Evolutionary conservation across 2,329 filamentous ascomycete genomes (phyloP), one percentile per base, ranked within the genome.

Genomic region (Fusarium subtropicale): DNA sequence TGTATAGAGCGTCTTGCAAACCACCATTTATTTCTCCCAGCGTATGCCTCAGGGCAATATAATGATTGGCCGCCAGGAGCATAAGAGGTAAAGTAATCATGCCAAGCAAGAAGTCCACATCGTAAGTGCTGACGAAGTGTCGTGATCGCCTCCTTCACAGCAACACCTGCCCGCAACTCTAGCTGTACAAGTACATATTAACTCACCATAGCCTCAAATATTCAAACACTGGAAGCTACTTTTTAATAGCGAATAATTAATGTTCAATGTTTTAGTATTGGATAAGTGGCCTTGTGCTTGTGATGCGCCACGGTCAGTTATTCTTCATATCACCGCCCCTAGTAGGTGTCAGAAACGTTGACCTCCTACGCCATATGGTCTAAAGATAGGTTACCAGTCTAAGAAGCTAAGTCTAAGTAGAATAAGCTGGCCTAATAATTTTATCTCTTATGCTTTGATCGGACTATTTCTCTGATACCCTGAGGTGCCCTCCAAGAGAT

Each of bases 191-290:
- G 13, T 24, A 42, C 12, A 9, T 42, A 16, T 42, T 22, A 13
- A 42, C 20, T 15, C 4, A 24, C 8, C 9, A 7, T 15, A 16
- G 15, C 20, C 24, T 22, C 20, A 3, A 22, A 13, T 42, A 16
- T 42, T 42, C n/a, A 42, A 16, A 22, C 13, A 42, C 22, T 24
- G 13, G 5, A 10, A 42, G 7, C 16, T 5, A 8, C 6, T 44
- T 72, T 26, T 69, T 30, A 60, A 67, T 2, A 71, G 33, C 10
- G 6, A 4, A 13, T 2, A 10, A 22, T 22, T 22, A 22, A 22
- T 22, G 20, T 7, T 8, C 4, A 16, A 24, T 16, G 6, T 16
- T 15, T 16, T 5, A 8, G 15, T 18, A 24, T 50, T 26, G 3
- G 15, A 30, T 28, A 10, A 18, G 20, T n/a, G 8, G 31, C 28